Base-by-base conservation (phyloP, 345 rosid genomes). In the Rhizophora apiculata region DNA sequence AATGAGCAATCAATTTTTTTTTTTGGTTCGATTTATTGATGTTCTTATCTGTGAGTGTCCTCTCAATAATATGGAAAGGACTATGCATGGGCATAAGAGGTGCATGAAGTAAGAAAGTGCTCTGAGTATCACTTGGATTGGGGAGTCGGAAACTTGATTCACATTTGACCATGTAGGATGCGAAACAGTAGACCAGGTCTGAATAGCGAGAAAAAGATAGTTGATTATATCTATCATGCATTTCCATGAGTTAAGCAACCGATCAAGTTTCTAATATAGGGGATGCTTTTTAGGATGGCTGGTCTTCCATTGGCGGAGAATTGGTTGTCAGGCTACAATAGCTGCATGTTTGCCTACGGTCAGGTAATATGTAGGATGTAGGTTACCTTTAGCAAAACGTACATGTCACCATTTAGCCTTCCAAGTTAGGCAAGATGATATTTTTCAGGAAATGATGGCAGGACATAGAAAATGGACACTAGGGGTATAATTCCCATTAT, bases 331-430 rank as follows among this genome's bases (percentile, higher is more conserved):
- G 97, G 99, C 39, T 89, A 39, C 46, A 95, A 92, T 57, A 92
- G 97, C 72, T 94, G 99, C 78, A 89, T 94, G 83, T 95, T 95
- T 82, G 97, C 97, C 6, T 95, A 92, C 74, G 97, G 96, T 46
- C 97, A 92, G 97, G 99, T 95, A 11, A 39, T 39, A 2, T 39
- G 46, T 10, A 39, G 16, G 16, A 3, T 39, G 16, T 39, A 39
- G 15, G 15, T 9, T 9, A 3, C 46, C 46, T 39, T 39, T 39
- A 39, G 16, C 46, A 10, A 39, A 39, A 39, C 15, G 46, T 10
- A 39, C 4, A 39, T 39, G 46, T 39, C 3, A 9, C 46, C 46
- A 2, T 34, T 34, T 34, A 34, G 37, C 37, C 8, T 34, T 39
- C 46, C 46, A 39, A 39, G 16, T 39, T 39, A 39, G 46, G 46